Evolutionary conservation across 176 grass and related monocot species (phyloP).

Genomic region (Oryza glumipatula): DNA sequence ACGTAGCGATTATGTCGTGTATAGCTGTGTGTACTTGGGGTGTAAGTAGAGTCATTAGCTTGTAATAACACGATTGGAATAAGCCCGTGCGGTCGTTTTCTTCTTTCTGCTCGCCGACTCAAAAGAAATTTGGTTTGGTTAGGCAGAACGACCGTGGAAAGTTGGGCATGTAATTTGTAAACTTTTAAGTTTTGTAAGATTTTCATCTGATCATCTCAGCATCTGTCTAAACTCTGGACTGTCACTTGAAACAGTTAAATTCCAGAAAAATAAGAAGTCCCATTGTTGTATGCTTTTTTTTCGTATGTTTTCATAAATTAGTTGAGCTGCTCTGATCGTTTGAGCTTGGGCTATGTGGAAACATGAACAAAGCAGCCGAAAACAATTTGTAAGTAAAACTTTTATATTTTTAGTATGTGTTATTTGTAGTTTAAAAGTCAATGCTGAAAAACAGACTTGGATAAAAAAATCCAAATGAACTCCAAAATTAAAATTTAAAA

Average conservation of each 20-base stretch:
- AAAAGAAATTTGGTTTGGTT: background rate
- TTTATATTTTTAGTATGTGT: no score
- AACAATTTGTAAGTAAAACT: no score
- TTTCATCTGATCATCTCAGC: background rate
- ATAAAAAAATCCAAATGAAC: no score
- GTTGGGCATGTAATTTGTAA: background rate
- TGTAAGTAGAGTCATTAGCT: slow-evolving; percentile 11
- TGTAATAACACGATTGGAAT: slow-evolving; percentile 3
- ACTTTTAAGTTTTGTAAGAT: background rate
- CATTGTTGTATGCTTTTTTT: background rate
- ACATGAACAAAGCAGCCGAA: no score
- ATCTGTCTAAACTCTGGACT: background rate
- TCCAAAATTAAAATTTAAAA: no score
- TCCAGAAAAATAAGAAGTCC: background rate
- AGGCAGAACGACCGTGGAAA: background rate
- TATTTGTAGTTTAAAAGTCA: no score
- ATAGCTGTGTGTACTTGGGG: background rate
- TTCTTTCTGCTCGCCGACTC: background rate
- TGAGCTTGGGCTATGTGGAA: no score
- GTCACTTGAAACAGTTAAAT: background rate
- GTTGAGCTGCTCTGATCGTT: no score
- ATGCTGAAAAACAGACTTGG: no score
- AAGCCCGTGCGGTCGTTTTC: background rate
- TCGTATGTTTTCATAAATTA: no score
- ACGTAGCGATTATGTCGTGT: background rate